Evolutionary conservation across 345 rosid species (phyloP).

Genomic region (Camelina laxa): DNA sequence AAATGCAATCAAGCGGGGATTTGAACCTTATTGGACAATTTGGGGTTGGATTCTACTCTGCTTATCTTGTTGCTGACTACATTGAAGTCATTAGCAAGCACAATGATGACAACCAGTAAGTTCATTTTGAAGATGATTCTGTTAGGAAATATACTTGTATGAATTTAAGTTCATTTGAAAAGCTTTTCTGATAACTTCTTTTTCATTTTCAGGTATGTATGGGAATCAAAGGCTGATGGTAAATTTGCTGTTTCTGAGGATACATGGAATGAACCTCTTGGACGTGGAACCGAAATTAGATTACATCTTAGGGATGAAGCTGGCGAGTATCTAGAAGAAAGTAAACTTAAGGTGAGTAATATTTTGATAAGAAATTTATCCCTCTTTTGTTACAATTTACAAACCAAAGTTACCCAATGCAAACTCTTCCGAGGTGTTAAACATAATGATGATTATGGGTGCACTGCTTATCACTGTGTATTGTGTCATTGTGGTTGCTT

Average conservation of each 20-base stretch:
- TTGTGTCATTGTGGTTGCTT: conserved; percentile 13
- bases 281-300: conserved; percentile 98
- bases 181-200: conserved; percentile 28
- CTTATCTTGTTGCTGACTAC: conserved; percentile 94
- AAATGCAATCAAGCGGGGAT: conserved; percentile 95
- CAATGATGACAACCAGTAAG: conserved; percentile 94
- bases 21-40: conserved; percentile 97
- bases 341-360: conserved; percentile 76
- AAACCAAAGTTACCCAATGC: background rate
- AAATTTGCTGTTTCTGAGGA: conserved; percentile 98
- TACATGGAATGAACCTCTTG: conserved; percentile 94
- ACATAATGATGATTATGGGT: conserved; percentile 6
- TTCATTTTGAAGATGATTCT: background rate
- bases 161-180: conserved; percentile 10
- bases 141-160: conserved; percentile 1
- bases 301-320: conserved; percentile 97
- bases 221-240: conserved; percentile 99
- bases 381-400: background rate
- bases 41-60: conserved; percentile 99
- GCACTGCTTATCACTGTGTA: conserved; percentile 20
- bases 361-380: background rate
- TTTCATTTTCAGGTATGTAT: conserved; percentile 65
- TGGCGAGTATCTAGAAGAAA: conserved; percentile 90
- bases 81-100: conserved; percentile 98
- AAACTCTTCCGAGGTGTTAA: background rate